Evolutionary conservation across 2,329 filamentous ascomycete species (phyloP).

Genomic region (Pseudogymnoascus sp.): DNA sequence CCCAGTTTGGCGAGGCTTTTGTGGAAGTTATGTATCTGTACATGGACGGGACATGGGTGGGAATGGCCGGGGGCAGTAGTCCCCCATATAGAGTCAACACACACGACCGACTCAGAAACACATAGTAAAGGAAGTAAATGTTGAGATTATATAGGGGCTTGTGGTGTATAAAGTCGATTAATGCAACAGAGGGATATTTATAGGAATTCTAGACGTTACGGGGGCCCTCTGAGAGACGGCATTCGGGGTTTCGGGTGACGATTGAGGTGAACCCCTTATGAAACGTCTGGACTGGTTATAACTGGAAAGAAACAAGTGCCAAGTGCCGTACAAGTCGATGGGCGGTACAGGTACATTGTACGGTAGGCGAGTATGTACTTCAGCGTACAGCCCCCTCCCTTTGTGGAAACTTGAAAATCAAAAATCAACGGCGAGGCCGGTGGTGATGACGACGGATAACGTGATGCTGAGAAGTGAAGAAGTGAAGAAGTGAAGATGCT

Average conservation of each 20-base stretch:
- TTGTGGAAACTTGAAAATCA: slow-evolving; percentile 1
- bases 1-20: slow-evolving; percentile 1
- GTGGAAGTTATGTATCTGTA: neutral
- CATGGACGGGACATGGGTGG: neutral
- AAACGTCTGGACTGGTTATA: neutral
- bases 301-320: neutral
- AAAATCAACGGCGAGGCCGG: neutral
- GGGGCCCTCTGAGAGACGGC: neutral
- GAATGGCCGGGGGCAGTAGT: neutral
- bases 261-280: neutral
- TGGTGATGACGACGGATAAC: neutral
- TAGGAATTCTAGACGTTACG: slow-evolving; percentile 2
- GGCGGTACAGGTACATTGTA: neutral
- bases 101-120: neutral
- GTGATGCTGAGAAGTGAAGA: neutral
- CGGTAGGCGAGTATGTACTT: neutral
- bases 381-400: slow-evolving; percentile 1
- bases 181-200: neutral
- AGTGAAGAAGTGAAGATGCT: neutral
- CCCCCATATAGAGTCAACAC: neutral
- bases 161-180: neutral
- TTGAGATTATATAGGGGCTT: neutral
- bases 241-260: neutral
- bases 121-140: neutral
- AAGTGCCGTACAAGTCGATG: neutral